A percentile compares a stretch with the other conserved stretches of the same genome.
phyloP scores from a whole-genome alignment of 2,329 filamentous ascomycete species.

The Onygenales sp. region DNA sequence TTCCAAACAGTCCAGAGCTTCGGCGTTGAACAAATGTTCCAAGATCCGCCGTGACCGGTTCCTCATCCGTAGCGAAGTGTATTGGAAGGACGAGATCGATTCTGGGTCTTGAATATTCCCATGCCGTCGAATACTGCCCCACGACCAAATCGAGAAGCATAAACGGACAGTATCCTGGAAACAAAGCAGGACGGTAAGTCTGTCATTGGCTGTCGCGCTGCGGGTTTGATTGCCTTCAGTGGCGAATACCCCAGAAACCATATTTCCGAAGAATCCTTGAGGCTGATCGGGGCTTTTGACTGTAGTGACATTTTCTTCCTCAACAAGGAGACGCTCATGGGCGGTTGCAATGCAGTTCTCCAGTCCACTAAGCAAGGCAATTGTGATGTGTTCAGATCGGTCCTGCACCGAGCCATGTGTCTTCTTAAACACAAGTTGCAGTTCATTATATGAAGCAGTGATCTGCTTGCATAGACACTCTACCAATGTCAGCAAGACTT shows the following conservation, averaged over 20 bases:
- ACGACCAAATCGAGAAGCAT: constrained; percentile 91
- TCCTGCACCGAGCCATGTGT: constrained; percentile 27
- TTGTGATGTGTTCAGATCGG: constrained; percentile 51
- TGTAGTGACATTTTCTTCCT: constrained; percentile 60
- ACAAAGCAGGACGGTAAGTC: constrained; percentile 85
- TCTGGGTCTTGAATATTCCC: constrained; percentile 47
- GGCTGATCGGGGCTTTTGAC: constrained; percentile 72
- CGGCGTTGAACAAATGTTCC: constrained; percentile 85
- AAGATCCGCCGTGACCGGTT: constrained; percentile 80
- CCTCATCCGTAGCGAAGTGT: constrained; percentile 82
- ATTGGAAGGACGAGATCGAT: constrained; percentile 73
- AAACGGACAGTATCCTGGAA: constrained; percentile 93
- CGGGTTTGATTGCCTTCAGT: constrained; percentile 68
- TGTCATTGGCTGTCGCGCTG: constrained; percentile 80
- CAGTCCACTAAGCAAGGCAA: constrained; percentile 82
- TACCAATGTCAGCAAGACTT: constrained; percentile 81
- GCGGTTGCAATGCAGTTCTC: constrained; percentile 82
- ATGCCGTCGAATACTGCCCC: constrained; percentile 54
- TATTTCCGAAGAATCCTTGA: constrained; percentile 85
- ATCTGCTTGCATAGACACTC: constrained; percentile 81
- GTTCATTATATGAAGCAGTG: constrained; percentile 57
- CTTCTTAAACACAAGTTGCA: constrained; percentile 45
- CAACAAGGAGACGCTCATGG: constrained; percentile 69
- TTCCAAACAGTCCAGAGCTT: constrained; percentile 87
- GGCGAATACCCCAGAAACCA: constrained; percentile 84